These are phyloP conservation scores for Lentinula lateritia DNA, from an alignment of 768 basidiomycete species.

Conservation along the genomic window DNA sequence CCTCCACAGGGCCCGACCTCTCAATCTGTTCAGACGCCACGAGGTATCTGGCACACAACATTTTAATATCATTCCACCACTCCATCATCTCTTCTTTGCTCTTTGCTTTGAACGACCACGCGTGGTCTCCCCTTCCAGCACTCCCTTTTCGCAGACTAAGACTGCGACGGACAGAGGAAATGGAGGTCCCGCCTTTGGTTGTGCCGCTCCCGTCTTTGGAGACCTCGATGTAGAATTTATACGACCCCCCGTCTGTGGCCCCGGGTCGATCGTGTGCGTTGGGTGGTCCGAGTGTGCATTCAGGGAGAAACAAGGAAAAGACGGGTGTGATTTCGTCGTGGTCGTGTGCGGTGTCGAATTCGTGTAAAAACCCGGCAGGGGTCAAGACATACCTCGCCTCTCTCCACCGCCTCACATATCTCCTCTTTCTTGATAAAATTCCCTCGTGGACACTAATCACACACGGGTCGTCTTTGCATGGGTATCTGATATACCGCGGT, in stretches of 20 bases:
- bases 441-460: conserved; percentile 86
- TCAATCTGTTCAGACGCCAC: conserved; percentile 94
- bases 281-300: conserved; percentile 93
- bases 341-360: too few relatives aligned
- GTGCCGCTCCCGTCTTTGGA: conserved; percentile 76
- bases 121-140: conserved; percentile 37
- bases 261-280: conserved; percentile 27
- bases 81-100: conserved; percentile 98
- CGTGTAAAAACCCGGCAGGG: conserved; percentile 93
- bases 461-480: conserved; percentile 84
- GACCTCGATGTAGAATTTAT: conserved; percentile 98
- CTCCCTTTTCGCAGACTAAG: neutral
- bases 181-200: conserved; percentile 40
- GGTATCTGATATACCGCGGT: conserved; percentile 73
- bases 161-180: conserved; percentile 27
- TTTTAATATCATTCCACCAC: conserved; percentile 98
- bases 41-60: conserved; percentile 90
- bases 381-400: conserved; percentile 93
- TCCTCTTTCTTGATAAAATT: conserved; percentile 90
- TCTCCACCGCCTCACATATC: conserved; percentile 81
- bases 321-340: too few relatives aligned
- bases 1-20: conserved; percentile 85
- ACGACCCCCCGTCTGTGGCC: conserved; percentile 53
- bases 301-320: conserved; percentile 88
- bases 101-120: conserved; percentile 87